Percentiles rank a stretch among this genome's conserved stretches.
Evolutionary conservation across 1,139 yeast species (phyloP).

Genomic region (Debaryomyces subglobosus): DNA sequence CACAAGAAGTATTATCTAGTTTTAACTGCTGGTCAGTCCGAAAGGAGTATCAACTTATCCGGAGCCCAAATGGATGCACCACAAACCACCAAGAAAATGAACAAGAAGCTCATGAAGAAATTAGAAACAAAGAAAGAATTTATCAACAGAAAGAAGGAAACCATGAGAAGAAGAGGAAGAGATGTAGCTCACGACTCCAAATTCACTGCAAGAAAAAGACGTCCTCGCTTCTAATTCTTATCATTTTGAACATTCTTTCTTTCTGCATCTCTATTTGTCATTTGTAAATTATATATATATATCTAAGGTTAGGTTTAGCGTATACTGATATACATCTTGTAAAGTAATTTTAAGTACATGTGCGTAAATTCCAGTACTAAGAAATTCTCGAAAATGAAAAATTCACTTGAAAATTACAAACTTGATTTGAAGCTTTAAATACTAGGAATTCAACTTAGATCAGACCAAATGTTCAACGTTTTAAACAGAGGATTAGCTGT

Average conservation of each 20-base stretch:
- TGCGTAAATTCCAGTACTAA: constrained; percentile 13
- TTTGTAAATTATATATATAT: not conserved
- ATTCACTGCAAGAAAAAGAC: constrained; percentile 92
- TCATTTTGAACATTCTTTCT: not conserved
- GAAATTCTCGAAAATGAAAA: constrained; percentile 5
- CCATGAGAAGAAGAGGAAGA: constrained; percentile 90
- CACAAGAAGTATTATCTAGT: constrained; percentile 90
- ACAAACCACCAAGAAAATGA: constrained; percentile 45
- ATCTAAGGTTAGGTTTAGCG: not conserved
- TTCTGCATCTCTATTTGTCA: constrained; percentile 1
- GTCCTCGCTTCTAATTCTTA: constrained; percentile 64
- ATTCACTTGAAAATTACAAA: constrained; percentile 3
- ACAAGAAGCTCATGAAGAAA: constrained; percentile 55
- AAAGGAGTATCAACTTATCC: constrained; percentile 66
- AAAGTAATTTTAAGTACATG: not conserved
- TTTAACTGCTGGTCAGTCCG: constrained; percentile 82
- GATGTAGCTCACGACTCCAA: constrained; percentile 87
- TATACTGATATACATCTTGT: not conserved
- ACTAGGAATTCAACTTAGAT: not conserved
- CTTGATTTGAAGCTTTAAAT: not conserved
- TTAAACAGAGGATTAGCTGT: constrained; percentile 16
- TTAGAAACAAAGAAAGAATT: constrained; percentile 78
- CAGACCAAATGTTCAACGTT: constrained; percentile 21
- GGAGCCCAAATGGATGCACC: constrained; percentile 81
- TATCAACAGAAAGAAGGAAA: constrained; percentile 88